Evolutionary conservation across 768 basidiomycete species (phyloP), one percentile per base, ranked within the genome.

Genomic region (Paxillus rubicundulus): DNA sequence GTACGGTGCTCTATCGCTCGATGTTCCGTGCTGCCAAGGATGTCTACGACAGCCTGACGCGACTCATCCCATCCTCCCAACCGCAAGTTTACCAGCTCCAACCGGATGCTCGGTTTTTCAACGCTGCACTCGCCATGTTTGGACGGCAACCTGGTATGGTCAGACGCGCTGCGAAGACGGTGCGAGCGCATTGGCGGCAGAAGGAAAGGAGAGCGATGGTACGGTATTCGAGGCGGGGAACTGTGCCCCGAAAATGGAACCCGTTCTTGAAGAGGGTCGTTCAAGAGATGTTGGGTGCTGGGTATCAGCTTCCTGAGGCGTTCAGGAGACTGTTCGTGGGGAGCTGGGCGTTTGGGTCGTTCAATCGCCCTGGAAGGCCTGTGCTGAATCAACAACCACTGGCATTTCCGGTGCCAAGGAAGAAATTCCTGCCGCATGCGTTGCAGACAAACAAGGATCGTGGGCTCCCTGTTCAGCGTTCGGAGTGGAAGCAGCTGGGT

Each of bases 61-160:
- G 53, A n/a, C 46, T 68, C 33, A 56, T 57, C 24, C 45, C 65
- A 12, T 44, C 52, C 16, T 62, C 68, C 24, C 65, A 61, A 18
- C 61, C 70, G 18, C 63, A 58, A 40, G 51, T 71, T 33, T 60
- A 72, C 48, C 59, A 74, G 17, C 79, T 79, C 8, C 54, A 54
- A 21, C 78, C 81, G 1, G 87, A 90, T 58, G 79, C 77, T n/a
- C 74, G 79, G 41, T 87, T 87, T 63, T 88, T 84, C 70, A 87
- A 86, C 49, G 82, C 82, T 2, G 72, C 81, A 9, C 67, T 89
- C 12, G 65, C 70, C 9, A 68, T 85, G 42, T 74, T 78, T 34
- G 61, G 68, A 16, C 63, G 65, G 10, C 61, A 61, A 13, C 50
- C 61, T 20, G 37, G 42, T 9, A 61, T 45, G 61, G 38, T 51